Evolutionary conservation across 2,329 filamentous ascomycete species (phyloP).

Genomic region (Capronia epimyces): DNA sequence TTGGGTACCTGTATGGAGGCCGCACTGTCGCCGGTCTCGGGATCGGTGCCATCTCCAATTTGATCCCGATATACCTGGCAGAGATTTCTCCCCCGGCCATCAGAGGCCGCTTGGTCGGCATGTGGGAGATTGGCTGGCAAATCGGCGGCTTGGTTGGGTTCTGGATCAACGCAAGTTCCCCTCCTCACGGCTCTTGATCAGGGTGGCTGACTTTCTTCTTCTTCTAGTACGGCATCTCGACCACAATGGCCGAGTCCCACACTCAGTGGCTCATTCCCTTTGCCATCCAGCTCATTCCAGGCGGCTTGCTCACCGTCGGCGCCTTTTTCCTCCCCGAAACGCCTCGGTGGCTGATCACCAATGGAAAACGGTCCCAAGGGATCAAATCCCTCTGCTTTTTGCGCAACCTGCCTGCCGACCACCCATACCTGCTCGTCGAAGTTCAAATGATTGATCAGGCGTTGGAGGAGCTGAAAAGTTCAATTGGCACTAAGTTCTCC

Average conservation of each 20-base stretch:
- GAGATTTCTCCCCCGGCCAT: conserved; percentile 55
- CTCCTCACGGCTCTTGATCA: too few relatives aligned
- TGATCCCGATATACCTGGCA: conserved; percentile 58
- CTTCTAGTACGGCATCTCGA: conserved; percentile 55
- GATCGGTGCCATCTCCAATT: conserved; percentile 52
- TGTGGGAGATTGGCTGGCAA: conserved; percentile 54
- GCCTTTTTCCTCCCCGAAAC: conserved; percentile 59
- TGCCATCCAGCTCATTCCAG: conserved; percentile 39
- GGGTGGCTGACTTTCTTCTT: too few relatives aligned
- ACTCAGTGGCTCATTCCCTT: conserved; percentile 42
- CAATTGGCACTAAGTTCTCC: conserved; percentile 68
- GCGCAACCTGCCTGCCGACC: conserved; percentile 38
- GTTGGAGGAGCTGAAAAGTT: conserved; percentile 58
- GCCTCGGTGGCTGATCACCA: conserved; percentile 64
- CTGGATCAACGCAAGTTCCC: conserved; percentile 50
- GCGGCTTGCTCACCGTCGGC: conserved; percentile 46
- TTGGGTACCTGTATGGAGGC: conserved; percentile 58
- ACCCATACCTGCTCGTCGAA: conserved; percentile 67
- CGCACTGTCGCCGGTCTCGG: conserved; percentile 54
- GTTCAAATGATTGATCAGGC: conserved; percentile 65
- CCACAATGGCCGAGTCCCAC: conserved; percentile 33
- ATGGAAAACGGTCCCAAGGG: conserved; percentile 63
- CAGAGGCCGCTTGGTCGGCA: conserved; percentile 54
- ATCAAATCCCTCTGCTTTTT: conserved; percentile 49
- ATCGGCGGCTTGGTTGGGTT: conserved; percentile 48